Evolutionary conservation across 2,329 filamentous ascomycete genomes (phyloP).

Genomic region (Tricladium varicosporioides): DNA sequence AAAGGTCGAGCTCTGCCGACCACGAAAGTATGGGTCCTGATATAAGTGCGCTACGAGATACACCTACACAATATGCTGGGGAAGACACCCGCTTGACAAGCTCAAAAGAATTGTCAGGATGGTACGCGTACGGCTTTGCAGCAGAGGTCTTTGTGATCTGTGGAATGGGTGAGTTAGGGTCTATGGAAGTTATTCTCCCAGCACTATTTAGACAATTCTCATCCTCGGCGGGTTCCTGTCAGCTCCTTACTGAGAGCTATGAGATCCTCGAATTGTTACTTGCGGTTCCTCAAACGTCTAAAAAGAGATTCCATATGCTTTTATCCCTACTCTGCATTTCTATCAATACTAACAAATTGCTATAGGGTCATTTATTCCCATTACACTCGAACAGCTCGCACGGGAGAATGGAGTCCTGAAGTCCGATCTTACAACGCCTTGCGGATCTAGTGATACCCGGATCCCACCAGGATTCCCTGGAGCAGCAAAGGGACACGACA

Average conservation of each 20-base stretch:
- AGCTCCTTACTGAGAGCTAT: background rate
- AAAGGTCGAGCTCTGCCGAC: constrained; percentile 48
- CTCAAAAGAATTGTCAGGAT: constrained; percentile 81
- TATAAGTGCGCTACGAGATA: constrained; percentile 35
- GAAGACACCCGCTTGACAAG: constrained; percentile 91
- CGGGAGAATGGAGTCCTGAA: constrained; percentile 87
- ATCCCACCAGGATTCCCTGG: constrained; percentile 17
- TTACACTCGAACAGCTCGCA: constrained; percentile 89
- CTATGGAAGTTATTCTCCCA: no score
- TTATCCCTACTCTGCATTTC: background rate
- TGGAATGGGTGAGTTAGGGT: constrained; percentile 63
- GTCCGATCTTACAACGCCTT: constrained; percentile 73
- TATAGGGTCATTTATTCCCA: constrained; percentile 88
- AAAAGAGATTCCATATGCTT: no score
- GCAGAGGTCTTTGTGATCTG: constrained; percentile 96
- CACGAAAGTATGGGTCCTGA: constrained; percentile 35
- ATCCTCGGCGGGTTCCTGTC: background rate
- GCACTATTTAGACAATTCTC: no score
- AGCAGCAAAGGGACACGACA: constrained; percentile 45
- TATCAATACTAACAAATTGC: constrained; percentile 18
- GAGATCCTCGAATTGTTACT: background rate
- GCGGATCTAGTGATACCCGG: constrained; percentile 37
- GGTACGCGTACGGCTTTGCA: constrained; percentile 96
- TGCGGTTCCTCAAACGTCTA: background rate
- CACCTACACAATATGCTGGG: constrained; percentile 60